Percentiles rank a stretch among this genome's conserved stretches.
Evolutionary conservation across 352 stramenopile species (phyloP).

Genomic region (Phytophthora palmivora): DNA sequence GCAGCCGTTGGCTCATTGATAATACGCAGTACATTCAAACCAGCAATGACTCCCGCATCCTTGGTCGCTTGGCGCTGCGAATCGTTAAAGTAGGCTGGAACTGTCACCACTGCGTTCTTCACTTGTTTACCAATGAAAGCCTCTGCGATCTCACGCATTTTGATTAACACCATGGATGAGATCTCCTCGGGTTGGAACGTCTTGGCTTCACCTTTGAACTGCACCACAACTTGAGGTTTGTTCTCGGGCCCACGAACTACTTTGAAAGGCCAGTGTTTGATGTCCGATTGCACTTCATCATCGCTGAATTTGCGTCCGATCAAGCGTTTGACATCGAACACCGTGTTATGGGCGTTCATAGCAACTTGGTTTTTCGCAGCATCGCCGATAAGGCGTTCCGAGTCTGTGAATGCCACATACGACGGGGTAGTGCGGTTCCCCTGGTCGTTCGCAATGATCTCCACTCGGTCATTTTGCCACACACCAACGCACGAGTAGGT

Average conservation of each 20-base stretch:
- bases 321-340: conserved; percentile 97
- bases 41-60: conserved; percentile 90
- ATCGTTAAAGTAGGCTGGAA: conserved; percentile 98
- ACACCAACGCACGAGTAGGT: conserved; percentile 98
- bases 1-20: conserved; percentile 97
- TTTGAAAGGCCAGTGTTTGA: conserved; percentile 77
- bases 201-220: conserved; percentile 78
- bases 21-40: conserved; percentile 94
- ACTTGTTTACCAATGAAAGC: conserved; percentile 71
- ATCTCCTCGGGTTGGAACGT: conserved; percentile 86
- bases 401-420: conserved; percentile 96
- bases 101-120: conserved; percentile 92
- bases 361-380: conserved; percentile 94
- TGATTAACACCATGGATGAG: conserved; percentile 79
- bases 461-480: conserved; percentile 97
- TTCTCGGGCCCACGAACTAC: conserved; percentile 63
- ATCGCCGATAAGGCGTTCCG: conserved; percentile 95
- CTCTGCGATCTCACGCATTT: conserved; percentile 78
- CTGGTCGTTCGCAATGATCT: conserved; percentile 97
- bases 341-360: conserved; percentile 95
- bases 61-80: conserved; percentile 95
- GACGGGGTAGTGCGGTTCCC: conserved; percentile 96
- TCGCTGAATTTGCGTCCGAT: conserved; percentile 96
- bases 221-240: conserved; percentile 76
- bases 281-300: conserved; percentile 85